These are phyloP conservation scores for Colletotrichum chrysophilum DNA, from an alignment of 2,329 filamentous ascomycete genomes.

Conservation along the genomic window DNA sequence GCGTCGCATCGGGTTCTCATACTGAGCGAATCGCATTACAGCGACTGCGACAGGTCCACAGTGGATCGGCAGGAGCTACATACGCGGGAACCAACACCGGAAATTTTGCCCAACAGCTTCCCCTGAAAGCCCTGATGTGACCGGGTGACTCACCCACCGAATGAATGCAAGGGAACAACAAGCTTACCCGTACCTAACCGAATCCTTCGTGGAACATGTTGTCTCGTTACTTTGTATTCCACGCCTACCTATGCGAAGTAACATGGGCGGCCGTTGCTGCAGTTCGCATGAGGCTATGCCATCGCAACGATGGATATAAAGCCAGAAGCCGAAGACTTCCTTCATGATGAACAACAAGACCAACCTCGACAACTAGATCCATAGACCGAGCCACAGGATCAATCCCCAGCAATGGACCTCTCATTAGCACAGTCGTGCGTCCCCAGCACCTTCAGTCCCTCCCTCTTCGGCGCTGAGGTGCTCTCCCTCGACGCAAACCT, in stretches of 20 bases:
- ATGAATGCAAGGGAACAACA: not conserved
- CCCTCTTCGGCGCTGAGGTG: slow-evolving; percentile 18
- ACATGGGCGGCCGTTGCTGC: not conserved
- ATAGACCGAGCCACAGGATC: not conserved
- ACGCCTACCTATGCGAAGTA: not conserved
- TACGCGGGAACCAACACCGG: not conserved
- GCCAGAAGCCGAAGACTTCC: not conserved
- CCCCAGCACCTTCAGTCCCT: not conserved
- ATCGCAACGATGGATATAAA: not conserved
- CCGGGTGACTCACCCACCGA: not conserved
- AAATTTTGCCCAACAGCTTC: not conserved
- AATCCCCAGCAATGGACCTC: not conserved
- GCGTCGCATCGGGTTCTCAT: not conserved
- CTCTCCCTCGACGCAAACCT: slow-evolving; percentile 10
- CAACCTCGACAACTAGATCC: not conserved
- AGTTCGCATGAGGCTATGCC: not conserved
- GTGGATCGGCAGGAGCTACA: not conserved
- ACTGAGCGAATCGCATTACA: not conserved
- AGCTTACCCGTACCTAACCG: not conserved
- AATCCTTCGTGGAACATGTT: not conserved
- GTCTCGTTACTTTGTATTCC: not conserved
- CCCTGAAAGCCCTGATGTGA: slow-evolving; percentile 4
- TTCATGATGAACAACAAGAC: not conserved
- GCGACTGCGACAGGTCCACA: not conserved
- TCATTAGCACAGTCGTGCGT: not conserved